These are phyloP conservation scores for Drechslerella coelobrocha DNA, from an alignment of 2,329 filamentous ascomycete genomes.

Conservation along the genomic window DNA sequence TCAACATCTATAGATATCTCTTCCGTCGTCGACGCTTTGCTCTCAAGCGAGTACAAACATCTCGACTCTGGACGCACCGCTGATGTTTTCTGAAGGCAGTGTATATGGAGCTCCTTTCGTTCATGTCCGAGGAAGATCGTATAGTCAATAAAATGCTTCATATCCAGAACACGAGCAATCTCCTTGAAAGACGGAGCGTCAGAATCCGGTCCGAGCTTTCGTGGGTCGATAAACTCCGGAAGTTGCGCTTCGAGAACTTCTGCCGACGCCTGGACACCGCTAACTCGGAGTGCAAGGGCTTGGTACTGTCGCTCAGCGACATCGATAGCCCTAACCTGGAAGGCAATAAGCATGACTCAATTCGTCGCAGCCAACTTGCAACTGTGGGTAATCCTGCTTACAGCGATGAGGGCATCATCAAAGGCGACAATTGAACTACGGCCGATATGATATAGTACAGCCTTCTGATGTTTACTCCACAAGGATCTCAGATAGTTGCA, in stretches of 20 bases:
- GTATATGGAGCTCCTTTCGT: conserved; percentile 14
- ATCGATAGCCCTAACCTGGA: conserved; percentile 28
- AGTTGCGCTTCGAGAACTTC: neutral
- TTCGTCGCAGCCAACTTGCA: too few relatives aligned
- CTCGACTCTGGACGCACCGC: neutral
- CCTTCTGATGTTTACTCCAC: conserved; percentile 24
- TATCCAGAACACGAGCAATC: conserved; percentile 17
- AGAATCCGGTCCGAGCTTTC: neutral
- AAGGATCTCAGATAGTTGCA: conserved; percentile 12
- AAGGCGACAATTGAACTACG: conserved; percentile 31
- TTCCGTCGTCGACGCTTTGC: neutral
- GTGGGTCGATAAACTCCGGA: conserved; percentile 7
- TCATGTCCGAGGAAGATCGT: conserved; percentile 26
- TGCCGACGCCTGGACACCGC: neutral
- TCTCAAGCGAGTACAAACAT: neutral
- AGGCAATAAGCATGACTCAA: neutral
- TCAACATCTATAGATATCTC: neutral
- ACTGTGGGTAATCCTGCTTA: neutral
- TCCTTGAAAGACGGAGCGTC: conserved; percentile 14
- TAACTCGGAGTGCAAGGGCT: conserved; percentile 1
- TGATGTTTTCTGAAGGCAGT: conserved; percentile 22
- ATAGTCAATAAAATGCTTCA: conserved; percentile 29
- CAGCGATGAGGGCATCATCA: conserved; percentile 36
- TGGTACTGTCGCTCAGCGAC: conserved; percentile 32
- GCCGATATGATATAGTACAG: conserved; percentile 19